Evolutionary conservation across 2,329 filamentous ascomycete species (phyloP).

Genomic region (Microdochium trichocladiopsis): DNA sequence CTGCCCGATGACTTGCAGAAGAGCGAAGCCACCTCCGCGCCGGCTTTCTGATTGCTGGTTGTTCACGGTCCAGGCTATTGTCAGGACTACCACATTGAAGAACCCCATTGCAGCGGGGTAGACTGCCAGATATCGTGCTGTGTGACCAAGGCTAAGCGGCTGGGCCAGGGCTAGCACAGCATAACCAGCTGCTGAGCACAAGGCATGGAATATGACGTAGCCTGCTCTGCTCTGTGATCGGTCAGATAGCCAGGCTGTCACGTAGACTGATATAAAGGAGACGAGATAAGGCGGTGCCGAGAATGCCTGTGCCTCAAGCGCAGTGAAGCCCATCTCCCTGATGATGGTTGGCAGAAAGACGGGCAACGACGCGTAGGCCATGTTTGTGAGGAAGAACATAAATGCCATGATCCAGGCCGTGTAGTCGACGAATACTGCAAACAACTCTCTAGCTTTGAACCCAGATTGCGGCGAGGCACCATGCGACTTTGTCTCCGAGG

Average conservation of each 20-base stretch:
- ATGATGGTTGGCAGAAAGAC: slow-evolving; percentile 83
- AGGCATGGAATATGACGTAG: slow-evolving; percentile 62
- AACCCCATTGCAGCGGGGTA: slow-evolving; percentile 77
- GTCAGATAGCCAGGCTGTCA: slow-evolving; percentile 69
- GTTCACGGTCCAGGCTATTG: slow-evolving; percentile 85
- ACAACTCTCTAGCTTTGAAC: slow-evolving; percentile 49
- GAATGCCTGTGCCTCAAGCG: slow-evolving; percentile 65
- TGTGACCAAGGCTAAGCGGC: slow-evolving; percentile 32
- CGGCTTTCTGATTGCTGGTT: slow-evolving; percentile 66
- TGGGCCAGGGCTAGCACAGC: slow-evolving; percentile 53
- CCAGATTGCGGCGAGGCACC: slow-evolving; percentile 16
- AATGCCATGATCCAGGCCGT: slow-evolving; percentile 67
- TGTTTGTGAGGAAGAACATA: slow-evolving; percentile 85
- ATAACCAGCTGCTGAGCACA: slow-evolving; percentile 57
- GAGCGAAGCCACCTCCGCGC: slow-evolving; percentile 69
- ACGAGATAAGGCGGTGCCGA: slow-evolving; percentile 75
- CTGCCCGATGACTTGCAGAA: slow-evolving; percentile 78
- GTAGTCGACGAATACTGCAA: slow-evolving; percentile 55
- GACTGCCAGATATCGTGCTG: slow-evolving; percentile 62
- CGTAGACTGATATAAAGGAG: slow-evolving; percentile 64
- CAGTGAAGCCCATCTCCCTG: slow-evolving; percentile 65
- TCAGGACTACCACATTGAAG: slow-evolving; percentile 75
- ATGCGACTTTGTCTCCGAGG: slow-evolving; percentile 14
- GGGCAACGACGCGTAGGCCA: slow-evolving; percentile 81
- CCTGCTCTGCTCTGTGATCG: slow-evolving; percentile 51